A percentile compares a stretch with the other conserved stretches of the same genome.
Conservation (phyloP, 1,139 yeast species). For the Diutina rugosa region DNA sequence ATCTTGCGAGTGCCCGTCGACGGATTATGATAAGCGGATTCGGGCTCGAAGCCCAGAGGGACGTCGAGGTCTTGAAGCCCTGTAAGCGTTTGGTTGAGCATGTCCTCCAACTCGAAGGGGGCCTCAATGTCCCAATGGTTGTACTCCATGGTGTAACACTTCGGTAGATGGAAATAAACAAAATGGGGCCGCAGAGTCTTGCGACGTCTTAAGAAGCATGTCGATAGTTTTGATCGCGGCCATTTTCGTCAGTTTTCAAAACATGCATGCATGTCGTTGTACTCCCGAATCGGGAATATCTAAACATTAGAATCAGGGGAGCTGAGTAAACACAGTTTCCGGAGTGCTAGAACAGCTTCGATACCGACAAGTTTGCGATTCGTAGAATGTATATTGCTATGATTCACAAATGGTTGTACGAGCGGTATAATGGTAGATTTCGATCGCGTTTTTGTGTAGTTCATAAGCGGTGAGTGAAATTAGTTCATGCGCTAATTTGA, state of each 20-base stretch:
- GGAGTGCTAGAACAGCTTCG: background rate
- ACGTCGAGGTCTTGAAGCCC: slow-evolving; percentile 42
- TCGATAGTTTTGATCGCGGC: background rate
- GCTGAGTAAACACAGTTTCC: background rate
- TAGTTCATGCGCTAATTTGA: background rate
- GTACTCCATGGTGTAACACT: background rate
- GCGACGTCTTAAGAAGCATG: background rate
- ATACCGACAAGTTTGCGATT: background rate
- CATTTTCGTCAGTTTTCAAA: background rate
- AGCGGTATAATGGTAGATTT: background rate
- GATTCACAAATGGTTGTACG: background rate
- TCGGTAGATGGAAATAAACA: background rate
- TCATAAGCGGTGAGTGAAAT: background rate
- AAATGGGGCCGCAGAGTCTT: background rate
- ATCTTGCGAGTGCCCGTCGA: slow-evolving; percentile 20
- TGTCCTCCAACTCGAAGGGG: slow-evolving; percentile 2
- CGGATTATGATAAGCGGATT: slow-evolving; percentile 3
- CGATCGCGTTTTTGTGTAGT: background rate
- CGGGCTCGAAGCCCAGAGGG: slow-evolving; percentile 21
- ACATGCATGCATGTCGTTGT: background rate
- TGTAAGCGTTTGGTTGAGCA: slow-evolving; percentile 26
- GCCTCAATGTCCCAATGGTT: slow-evolving; percentile 1
- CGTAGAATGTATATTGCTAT: background rate
- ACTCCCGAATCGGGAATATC: background rate
- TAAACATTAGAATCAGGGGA: background rate